Evolutionary conservation across 306 rosid genomes (phyloP).

Genomic region (Ochetophila trinervis): DNA sequence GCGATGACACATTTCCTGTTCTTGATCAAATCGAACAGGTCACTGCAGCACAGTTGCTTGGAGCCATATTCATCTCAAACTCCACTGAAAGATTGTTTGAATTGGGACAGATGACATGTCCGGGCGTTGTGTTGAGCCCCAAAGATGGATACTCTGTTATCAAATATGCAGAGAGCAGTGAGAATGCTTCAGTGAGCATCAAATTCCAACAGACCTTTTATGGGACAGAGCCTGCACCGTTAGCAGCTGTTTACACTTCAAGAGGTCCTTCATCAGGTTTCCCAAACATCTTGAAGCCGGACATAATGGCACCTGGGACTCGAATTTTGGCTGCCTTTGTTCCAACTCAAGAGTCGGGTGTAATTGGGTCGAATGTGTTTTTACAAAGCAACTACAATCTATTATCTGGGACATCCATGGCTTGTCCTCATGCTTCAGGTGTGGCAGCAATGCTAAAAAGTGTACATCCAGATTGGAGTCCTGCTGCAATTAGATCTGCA

Average conservation of each 20-base stretch:
- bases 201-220: slow-evolving; percentile 30
- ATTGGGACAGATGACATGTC: slow-evolving; percentile 8
- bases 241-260: slow-evolving; percentile 25
- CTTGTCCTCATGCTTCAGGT: too few relatives aligned
- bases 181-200: slow-evolving; percentile 22
- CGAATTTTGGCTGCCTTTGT: slow-evolving; percentile 24
- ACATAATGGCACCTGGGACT: slow-evolving; percentile 30
- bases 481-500: too few relatives aligned
- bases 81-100: too few relatives aligned
- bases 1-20: not conserved
- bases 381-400: too few relatives aligned
- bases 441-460: too few relatives aligned
- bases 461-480: too few relatives aligned
- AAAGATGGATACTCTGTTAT: slow-evolving; percentile 29
- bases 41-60: not conserved
- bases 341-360: too few relatives aligned
- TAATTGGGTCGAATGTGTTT: not conserved
- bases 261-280: slow-evolving; percentile 41
- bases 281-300: slow-evolving; percentile 20
- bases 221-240: slow-evolving; percentile 36
- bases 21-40: not conserved
- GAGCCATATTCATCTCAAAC: slow-evolving; percentile 20
- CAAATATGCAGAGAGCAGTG: slow-evolving; percentile 11
- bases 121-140: slow-evolving; percentile 38
- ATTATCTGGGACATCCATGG: too few relatives aligned